phyloP scores from a whole-genome alignment of 768 basidiomycete species.

The Russula brevipes region DNA sequence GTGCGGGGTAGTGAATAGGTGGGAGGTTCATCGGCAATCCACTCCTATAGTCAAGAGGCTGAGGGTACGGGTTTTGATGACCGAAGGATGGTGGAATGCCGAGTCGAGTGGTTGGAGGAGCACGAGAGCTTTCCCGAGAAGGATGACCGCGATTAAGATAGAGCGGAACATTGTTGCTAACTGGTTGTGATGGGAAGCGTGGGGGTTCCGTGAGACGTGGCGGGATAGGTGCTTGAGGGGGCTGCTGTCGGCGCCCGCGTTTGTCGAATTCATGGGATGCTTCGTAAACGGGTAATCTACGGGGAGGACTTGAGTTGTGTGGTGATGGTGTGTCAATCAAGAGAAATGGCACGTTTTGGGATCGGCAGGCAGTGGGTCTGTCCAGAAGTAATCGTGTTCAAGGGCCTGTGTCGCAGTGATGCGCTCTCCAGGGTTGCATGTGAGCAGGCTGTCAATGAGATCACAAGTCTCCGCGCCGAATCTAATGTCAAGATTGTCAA shows the following conservation, averaged over 20 bases:
- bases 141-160: slow-evolving; percentile 16
- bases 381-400: slow-evolving; percentile 94
- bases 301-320: slow-evolving; percentile 4
- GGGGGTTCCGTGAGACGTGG: slow-evolving; percentile 22
- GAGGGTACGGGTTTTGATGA: slow-evolving; percentile 20
- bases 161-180: slow-evolving; percentile 14
- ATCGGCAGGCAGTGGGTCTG: slow-evolving; percentile 80
- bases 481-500: slow-evolving; percentile 34
- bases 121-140: slow-evolving; percentile 20
- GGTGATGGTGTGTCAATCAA: background rate
- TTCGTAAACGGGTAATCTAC: slow-evolving; percentile 69
- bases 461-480: slow-evolving; percentile 72
- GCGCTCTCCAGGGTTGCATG: slow-evolving; percentile 76
- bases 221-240: slow-evolving; percentile 27
- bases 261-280: slow-evolving; percentile 81
- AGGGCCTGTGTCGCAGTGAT: slow-evolving; percentile 83
- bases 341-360: slow-evolving; percentile 59
- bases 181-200: slow-evolving; percentile 29
- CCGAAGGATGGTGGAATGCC: slow-evolving; percentile 29
- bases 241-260: slow-evolving; percentile 51
- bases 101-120: slow-evolving; percentile 26
- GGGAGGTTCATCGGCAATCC: slow-evolving; percentile 16
- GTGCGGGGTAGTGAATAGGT: slow-evolving; percentile 23
- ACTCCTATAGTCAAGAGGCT: slow-evolving; percentile 10
- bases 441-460: slow-evolving; percentile 75